Evolutionary conservation across 345 rosid species (phyloP).

Genomic region (Citrus medica): DNA sequence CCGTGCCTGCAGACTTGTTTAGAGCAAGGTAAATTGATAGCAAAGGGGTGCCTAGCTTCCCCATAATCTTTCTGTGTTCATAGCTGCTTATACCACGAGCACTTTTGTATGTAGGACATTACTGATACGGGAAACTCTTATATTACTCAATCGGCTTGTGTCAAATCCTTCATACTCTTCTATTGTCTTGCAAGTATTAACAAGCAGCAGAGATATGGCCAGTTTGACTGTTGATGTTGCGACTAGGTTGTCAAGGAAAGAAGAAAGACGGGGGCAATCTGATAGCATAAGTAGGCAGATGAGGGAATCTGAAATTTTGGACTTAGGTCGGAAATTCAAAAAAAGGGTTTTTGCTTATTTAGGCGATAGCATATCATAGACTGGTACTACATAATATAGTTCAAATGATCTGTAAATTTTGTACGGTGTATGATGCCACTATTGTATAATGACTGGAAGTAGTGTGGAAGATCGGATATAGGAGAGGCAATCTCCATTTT

Average conservation of each 20-base stretch:
- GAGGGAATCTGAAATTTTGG: constrained; percentile 58
- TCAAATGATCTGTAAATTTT: background rate
- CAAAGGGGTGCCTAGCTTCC: background rate
- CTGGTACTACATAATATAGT: background rate
- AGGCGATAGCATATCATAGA: constrained; percentile 37
- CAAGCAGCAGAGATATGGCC: constrained; percentile 74
- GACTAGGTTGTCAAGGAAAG: constrained; percentile 56
- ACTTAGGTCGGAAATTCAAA: constrained; percentile 62
- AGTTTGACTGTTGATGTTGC: constrained; percentile 70
- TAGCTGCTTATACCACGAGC: background rate
- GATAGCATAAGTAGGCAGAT: constrained; percentile 35
- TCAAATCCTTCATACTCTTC: constrained; percentile 58
- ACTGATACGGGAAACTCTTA: constrained; percentile 73
- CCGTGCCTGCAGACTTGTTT: constrained; percentile 37
- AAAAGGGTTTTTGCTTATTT: constrained; percentile 63
- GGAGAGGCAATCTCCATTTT: too few species aligned
- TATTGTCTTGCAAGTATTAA: constrained; percentile 46
- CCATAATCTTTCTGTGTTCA: background rate
- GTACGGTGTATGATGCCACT: background rate
- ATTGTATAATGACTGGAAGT: background rate
- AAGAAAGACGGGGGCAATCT: constrained; percentile 15
- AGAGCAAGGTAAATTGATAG: constrained; percentile 56
- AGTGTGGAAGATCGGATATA: background rate
- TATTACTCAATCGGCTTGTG: constrained; percentile 75
- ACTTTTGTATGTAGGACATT: constrained; percentile 40